Base-by-base conservation (phyloP, 2,329 filamentous ascomycete species). In the Mycocentrospora acerina region DNA sequence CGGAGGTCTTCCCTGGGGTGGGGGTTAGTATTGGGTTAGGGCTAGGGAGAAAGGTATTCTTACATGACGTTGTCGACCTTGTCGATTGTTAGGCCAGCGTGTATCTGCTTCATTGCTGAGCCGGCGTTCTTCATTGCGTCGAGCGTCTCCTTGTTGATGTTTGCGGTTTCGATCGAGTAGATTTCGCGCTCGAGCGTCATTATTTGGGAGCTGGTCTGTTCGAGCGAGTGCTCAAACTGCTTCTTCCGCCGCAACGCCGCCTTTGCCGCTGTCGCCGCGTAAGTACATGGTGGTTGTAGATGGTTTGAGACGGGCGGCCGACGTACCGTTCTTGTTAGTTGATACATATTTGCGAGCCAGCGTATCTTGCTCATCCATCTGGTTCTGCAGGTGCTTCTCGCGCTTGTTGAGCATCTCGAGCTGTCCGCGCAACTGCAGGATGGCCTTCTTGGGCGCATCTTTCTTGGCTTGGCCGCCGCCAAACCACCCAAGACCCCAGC, bases 381-480 rank as follows among this genome's bases (percentile, higher is more conserved):
- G 90, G 48, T 80, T 86, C 70, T 93, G 86, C 46, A 97, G 72
- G 66, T 97, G 89, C 69, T 82, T 87, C 76, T 97, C 90, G 44
- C 91, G 81, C 79, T 98, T 98, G 73, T 94, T 89, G 64, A 98
- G 79, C 90, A 97, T 97, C 59, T 96, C 91, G 29, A 97, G 79
- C 74, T 96, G 91, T 62, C 85, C 80, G 57, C 93, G 83, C 62
- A 98, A 75, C 44, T 81, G 81, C 40, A 98, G 77, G 61, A 98
- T 98, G 55, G 93, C 93, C 76, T 95, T 93, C 80, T 98, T 98
- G 41, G 93, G 89, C 44, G 83, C 86, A 73, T 96, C 89, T 75
- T 94, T 95, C 74, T 85, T 84, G 78, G 89, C 88, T 60, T 81
- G 80, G 53, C 80, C 81, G 62, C 89, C 89, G 71, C 91, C 90